phyloP scores from a whole-genome alignment of 2,329 filamentous ascomycete genomes.

The Coniochaeta prunicola region DNA sequence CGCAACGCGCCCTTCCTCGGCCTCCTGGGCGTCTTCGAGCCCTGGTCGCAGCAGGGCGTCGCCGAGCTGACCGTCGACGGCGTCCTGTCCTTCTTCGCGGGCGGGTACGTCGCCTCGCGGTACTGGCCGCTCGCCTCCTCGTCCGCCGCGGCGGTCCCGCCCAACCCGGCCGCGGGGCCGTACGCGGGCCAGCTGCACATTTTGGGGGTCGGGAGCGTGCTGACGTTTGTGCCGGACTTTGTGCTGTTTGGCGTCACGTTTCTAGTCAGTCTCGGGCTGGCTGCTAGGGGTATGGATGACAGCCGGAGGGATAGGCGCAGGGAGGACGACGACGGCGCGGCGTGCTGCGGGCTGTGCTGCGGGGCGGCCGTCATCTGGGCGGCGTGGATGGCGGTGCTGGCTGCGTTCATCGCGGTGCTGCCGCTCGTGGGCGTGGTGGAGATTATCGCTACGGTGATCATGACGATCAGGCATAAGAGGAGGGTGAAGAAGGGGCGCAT shows the following conservation, averaged over 20 bases:
- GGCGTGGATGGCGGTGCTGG: neutral
- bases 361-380: neutral
- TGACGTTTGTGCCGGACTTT: neutral
- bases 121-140: neutral
- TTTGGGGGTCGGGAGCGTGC: neutral
- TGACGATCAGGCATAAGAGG: neutral
- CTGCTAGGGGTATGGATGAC: neutral
- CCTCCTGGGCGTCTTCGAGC: neutral
- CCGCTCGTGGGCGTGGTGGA: neutral
- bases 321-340: neutral
- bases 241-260: neutral
- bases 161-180: neutral
- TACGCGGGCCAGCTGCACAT: neutral
- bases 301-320: neutral
- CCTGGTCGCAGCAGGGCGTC: neutral
- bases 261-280: neutral
- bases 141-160: neutral
- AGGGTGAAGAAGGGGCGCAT: neutral
- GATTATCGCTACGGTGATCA: neutral
- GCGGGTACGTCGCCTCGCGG: neutral
- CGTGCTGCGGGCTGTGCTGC: neutral
- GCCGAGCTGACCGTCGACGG: conserved; percentile 1
- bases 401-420: neutral
- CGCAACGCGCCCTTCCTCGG: neutral
- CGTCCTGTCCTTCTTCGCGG: neutral